phyloP scores from a whole-genome alignment of 2,329 filamentous ascomycete species.

The Botrytis squamosa region DNA sequence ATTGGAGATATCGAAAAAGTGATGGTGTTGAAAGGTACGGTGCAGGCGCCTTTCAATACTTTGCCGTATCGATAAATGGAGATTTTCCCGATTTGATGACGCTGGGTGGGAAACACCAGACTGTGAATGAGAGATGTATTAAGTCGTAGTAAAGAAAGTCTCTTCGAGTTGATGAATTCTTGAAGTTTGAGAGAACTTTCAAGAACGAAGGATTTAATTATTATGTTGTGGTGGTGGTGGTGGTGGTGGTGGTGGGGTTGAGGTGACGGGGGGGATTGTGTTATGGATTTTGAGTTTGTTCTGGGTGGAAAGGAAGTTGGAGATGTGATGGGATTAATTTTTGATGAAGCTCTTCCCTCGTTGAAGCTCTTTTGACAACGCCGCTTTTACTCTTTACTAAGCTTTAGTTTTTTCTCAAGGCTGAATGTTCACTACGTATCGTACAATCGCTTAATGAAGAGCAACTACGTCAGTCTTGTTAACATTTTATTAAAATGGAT shows the following conservation, averaged over 20 bases:
- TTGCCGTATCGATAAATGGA: conserved; percentile 13
- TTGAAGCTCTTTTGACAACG: background rate
- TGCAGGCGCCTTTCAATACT: conserved; percentile 40
- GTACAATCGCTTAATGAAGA: too few relatives aligned
- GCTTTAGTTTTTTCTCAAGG: background rate
- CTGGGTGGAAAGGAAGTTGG: background rate
- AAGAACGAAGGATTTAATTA: conserved; percentile 17
- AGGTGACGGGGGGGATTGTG: background rate
- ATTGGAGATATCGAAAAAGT: conserved; percentile 31
- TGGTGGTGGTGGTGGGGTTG: conserved; percentile 19
- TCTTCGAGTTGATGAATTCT: background rate
- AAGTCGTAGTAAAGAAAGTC: conserved; percentile 5
- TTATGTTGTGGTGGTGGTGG: background rate
- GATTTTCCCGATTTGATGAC: conserved; percentile 10
- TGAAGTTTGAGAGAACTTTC: background rate
- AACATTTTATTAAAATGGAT: background rate
- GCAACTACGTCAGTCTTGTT: background rate
- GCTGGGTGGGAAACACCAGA: conserved; percentile 29
- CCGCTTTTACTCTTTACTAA: background rate
- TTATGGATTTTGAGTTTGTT: background rate
- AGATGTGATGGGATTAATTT: background rate
- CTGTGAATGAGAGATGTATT: conserved; percentile 22
- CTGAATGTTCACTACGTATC: background rate
- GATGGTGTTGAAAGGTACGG: conserved; percentile 34
- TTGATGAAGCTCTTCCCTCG: background rate